Percentiles rank a stretch among this genome's conserved stretches.
Conservation (phyloP, 2,329 filamentous ascomycete genomes). For the Fonsecaea multimorphosa region DNA sequence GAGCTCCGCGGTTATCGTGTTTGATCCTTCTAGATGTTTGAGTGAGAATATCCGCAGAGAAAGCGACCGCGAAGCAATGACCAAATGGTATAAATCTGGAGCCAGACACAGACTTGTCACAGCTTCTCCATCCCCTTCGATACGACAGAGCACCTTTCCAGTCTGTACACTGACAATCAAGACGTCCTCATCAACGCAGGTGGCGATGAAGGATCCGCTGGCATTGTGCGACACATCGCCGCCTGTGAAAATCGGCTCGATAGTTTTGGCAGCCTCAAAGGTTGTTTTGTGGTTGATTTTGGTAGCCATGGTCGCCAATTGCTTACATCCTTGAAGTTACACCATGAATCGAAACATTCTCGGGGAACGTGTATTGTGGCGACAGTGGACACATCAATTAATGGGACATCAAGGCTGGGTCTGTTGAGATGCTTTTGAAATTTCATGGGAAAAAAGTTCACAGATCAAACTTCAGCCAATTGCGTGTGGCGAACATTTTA, state of each 20-base stretch:
- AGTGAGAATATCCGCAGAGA: conserved; percentile 92
- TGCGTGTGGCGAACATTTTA: neutral
- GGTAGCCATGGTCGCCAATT: conserved; percentile 54
- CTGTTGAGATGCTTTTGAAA: conserved; percentile 2
- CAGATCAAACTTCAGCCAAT: neutral
- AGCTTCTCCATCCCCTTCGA: conserved; percentile 79
- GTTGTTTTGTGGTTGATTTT: conserved; percentile 70
- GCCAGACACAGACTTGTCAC: conserved; percentile 68
- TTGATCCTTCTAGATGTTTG: conserved; percentile 61
- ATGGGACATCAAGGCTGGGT: neutral
- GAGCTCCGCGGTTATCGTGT: conserved; percentile 69
- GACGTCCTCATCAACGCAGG: conserved; percentile 89
- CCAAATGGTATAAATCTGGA: conserved; percentile 83
- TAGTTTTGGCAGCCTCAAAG: conserved; percentile 80
- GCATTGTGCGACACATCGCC: conserved; percentile 84
- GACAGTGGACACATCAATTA: neutral
- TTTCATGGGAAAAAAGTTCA: neutral
- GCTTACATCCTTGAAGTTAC: neutral
- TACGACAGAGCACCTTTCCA: conserved; percentile 78
- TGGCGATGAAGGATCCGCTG: conserved; percentile 80
- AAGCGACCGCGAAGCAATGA: conserved; percentile 91
- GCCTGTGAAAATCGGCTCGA: conserved; percentile 93
- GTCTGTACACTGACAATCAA: conserved; percentile 83
- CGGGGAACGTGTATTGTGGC: neutral
- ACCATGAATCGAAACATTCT: neutral